Conservation (phyloP, 1,284 basidiomycete species). For the Cutaneotrichosporon cutaneum region DNA sequence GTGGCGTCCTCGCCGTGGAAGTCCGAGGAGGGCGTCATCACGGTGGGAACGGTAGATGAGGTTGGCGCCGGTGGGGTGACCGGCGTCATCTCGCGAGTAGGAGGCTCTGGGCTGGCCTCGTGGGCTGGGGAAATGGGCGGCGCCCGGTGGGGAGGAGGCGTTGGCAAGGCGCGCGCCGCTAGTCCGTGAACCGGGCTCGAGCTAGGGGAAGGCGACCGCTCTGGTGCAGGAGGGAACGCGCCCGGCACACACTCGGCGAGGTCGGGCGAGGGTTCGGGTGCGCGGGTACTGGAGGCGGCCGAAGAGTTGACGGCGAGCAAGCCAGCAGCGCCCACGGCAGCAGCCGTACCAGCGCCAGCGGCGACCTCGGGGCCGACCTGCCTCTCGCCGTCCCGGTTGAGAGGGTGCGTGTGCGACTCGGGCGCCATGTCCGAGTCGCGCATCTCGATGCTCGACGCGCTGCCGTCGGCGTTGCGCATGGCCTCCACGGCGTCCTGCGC, state of each 20-base stretch:
- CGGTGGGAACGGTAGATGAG: background rate
- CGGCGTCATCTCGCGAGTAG: conserved; percentile 6
- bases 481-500: conserved; percentile 53
- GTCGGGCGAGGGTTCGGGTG: background rate
- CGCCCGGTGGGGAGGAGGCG: conserved; percentile 11
- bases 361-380: background rate
- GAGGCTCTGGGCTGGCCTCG: conserved; percentile 13
- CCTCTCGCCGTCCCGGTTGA: background rate
- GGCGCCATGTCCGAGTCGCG: conserved; percentile 7
- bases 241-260: background rate
- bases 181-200: conserved; percentile 2
- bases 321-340: conserved; percentile 2
- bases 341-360: background rate
- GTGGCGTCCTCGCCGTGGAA: background rate
- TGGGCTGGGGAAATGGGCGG: background rate
- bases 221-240: conserved; percentile 8
- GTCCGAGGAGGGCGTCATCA: conserved; percentile 6
- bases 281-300: background rate
- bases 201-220: conserved; percentile 7
- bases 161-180: conserved; percentile 5
- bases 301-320: background rate
- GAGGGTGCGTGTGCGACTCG: background rate
- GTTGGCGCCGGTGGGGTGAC: conserved; percentile 1
- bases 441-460: conserved; percentile 1
- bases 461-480: conserved; percentile 30